Evolutionary conservation across 306 rosid species (phyloP), one percentile per base, ranked within the genome.

Genomic region (Dryas drummondii): DNA sequence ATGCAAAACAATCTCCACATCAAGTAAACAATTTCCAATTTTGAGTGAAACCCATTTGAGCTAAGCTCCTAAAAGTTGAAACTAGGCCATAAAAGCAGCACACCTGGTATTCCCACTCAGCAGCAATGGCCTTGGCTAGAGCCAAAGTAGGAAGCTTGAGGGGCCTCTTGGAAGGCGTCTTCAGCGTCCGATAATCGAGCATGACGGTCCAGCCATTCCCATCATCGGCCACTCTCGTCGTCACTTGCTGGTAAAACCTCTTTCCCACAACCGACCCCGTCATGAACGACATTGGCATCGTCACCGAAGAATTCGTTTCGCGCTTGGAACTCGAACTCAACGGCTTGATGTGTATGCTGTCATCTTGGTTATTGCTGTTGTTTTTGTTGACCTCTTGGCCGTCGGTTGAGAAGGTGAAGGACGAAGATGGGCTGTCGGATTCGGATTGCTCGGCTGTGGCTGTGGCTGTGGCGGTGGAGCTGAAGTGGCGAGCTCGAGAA

Each of bases 31-130:
- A 72, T 22, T 58, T 47, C 54, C 1, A 61, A 67, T 67, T 9
- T 46, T 32, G 19, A 32, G 7, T 51, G 32, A 53, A 26, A 71
- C 52, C 57, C 57, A 52, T 4, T 70, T 7, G 19, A 78, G 17
- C 27, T 49, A 13, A 69, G 50, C 45, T 76, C 15, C 27, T 9
- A 51, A 67, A 48, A 44, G 11, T 8, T 61, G 19, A 59, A 65
- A 56, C 14, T 4, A 71, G 50, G 12, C 16, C 0, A 40, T 50
- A 8, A 19, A 40, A 15, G 37, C 9, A 61, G 17, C 75, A 59
- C 50, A 90, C 98, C 89, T 94, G 99, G 76, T 90, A 94, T 50
- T 92, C 97, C 98, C 99, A 94, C 82, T 94, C 97, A 40, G 96
- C 88, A 72, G 88, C 90, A 55, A 94, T 87, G 71, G 97, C 99